Percentiles rank a stretch among this genome's conserved stretches.
These are phyloP conservation scores for Amphibolis antarctica DNA, from an alignment of 106 monocot species.

Conservation along the genomic window DNA sequence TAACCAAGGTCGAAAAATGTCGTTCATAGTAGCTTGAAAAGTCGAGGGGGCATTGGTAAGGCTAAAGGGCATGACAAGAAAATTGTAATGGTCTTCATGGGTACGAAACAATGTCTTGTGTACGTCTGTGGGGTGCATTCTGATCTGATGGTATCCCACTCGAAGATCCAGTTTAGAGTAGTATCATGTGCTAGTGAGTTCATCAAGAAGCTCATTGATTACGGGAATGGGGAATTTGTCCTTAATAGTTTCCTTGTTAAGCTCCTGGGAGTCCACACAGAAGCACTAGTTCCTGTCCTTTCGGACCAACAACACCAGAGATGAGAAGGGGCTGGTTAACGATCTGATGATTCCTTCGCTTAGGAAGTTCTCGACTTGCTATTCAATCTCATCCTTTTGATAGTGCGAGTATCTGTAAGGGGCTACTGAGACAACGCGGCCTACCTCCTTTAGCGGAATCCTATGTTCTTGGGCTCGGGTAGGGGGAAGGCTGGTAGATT, in stretches of 20 bases:
- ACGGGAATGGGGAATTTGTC: background rate
- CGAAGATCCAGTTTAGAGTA: conserved; percentile 1
- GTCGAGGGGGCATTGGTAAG: background rate
- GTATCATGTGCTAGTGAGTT: background rate
- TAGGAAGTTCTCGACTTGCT: background rate
- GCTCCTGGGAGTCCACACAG: conserved; percentile 3
- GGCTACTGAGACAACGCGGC: background rate
- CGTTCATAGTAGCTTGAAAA: conserved; percentile 6
- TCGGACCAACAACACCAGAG: background rate
- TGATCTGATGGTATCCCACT: background rate
- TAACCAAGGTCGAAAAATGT: background rate
- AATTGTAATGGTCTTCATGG: conserved; percentile 3
- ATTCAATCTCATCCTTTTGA: conserved; percentile 8
- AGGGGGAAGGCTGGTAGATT: too few species aligned
- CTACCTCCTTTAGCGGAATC: too few species aligned
- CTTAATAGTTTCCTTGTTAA: background rate
- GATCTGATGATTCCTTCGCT: background rate
- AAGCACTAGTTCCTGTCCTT: background rate
- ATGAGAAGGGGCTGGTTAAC: background rate
- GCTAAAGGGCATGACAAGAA: conserved; percentile 5
- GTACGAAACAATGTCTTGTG: background rate
- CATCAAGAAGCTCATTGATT: conserved; percentile 1
- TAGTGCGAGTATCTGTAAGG: conserved; percentile 8
- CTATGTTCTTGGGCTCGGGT: too few species aligned
- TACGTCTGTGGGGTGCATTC: background rate